These are phyloP conservation scores for Colletotrichum horii DNA, from an alignment of 2,329 filamentous ascomycete genomes.

Conservation along the genomic window DNA sequence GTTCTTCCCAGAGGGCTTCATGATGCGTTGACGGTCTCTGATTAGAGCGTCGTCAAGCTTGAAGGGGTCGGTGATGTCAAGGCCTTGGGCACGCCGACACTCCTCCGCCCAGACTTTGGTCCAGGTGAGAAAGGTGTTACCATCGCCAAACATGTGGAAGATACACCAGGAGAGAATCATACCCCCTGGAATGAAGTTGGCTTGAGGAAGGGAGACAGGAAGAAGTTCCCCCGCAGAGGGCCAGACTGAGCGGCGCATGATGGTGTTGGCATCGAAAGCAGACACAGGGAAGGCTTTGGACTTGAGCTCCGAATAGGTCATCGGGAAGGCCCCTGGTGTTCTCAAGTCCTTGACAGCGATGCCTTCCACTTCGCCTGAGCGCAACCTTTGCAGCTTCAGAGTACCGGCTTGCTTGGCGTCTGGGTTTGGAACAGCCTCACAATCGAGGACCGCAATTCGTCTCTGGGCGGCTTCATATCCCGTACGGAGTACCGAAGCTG, in stretches of 20 bases:
- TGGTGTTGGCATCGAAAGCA: not conserved
- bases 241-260: not conserved
- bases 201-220: not conserved
- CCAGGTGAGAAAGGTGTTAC: not conserved
- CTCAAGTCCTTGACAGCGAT: conserved; percentile 4
- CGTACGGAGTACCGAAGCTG: conserved; percentile 28
- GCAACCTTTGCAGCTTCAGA: not conserved
- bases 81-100: conserved; percentile 2
- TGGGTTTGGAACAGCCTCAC: conserved; percentile 32
- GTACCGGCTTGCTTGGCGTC: not conserved
- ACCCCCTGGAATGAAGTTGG: conserved; percentile 10
- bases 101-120: conserved; percentile 5
- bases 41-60: not conserved
- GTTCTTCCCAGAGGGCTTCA: not conserved
- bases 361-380: not conserved
- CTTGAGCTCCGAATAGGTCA: conserved; percentile 2
- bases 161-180: conserved; percentile 3
- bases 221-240: not conserved
- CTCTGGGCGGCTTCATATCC: conserved; percentile 34
- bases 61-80: not conserved
- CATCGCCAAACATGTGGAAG: not conserved
- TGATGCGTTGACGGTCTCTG: not conserved
- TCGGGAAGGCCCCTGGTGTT: not conserved
- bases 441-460: conserved; percentile 30
- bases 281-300: not conserved